Evolutionary conservation across 192 early-diverging fungal genomes (phyloP).

Genomic region (Gorgonomyces haynaldii): DNA sequence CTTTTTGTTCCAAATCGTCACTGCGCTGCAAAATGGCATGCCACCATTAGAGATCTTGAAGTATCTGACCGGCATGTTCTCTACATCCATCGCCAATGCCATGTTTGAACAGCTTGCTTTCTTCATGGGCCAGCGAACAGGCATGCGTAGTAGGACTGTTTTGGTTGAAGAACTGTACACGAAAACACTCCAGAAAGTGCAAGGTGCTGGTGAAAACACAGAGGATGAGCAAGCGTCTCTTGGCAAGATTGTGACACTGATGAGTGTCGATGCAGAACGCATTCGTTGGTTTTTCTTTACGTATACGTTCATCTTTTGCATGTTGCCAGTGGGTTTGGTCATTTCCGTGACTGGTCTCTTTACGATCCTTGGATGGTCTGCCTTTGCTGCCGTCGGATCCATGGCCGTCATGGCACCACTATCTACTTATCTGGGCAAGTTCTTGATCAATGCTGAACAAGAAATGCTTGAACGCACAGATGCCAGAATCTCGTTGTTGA

Average conservation of each 20-base stretch:
- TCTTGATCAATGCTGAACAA: slow-evolving; percentile 35
- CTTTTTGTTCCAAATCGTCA: slow-evolving; percentile 34
- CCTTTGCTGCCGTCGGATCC: slow-evolving; percentile 63
- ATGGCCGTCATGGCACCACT: slow-evolving; percentile 37
- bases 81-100: slow-evolving; percentile 11
- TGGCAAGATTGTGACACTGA: slow-evolving; percentile 25
- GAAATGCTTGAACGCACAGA: slow-evolving; percentile 55
- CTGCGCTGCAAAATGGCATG: slow-evolving; percentile 8
- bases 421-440: slow-evolving; percentile 15
- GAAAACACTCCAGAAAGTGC: slow-evolving; percentile 24
- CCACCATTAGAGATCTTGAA: slow-evolving; percentile 11
- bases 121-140: slow-evolving; percentile 24
- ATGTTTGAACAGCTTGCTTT: slow-evolving; percentile 30
- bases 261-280: slow-evolving; percentile 20
- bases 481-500: slow-evolving; percentile 61
- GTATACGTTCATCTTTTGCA: background rate
- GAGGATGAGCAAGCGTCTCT: slow-evolving; percentile 18
- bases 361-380: slow-evolving; percentile 65
- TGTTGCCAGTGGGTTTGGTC: slow-evolving; percentile 15
- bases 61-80: slow-evolving; percentile 25
- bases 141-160: slow-evolving; percentile 21
- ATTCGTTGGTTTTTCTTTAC: slow-evolving; percentile 9
- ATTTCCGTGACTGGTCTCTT: slow-evolving; percentile 63
- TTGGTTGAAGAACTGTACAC: slow-evolving; percentile 34
- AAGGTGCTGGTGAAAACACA: slow-evolving; percentile 6